phyloP scores from a whole-genome alignment of 345 rosid species.

The Moricandia arvensis region DNA sequence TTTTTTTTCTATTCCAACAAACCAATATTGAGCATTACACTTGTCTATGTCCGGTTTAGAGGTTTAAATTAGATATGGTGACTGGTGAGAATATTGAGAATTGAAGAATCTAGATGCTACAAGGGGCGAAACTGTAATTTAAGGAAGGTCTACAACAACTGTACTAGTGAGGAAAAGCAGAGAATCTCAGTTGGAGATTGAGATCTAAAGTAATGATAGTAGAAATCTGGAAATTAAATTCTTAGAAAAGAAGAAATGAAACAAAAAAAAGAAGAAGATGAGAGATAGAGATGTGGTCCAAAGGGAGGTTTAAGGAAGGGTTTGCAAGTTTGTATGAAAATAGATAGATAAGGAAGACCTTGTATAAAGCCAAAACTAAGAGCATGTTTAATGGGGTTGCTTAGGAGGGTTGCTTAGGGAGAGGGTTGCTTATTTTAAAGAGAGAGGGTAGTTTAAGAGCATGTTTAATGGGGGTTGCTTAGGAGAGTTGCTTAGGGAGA shows the following conservation, averaged over 20 bases:
- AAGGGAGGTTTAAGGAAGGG: conserved; percentile 41
- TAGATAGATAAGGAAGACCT: conserved; percentile 50
- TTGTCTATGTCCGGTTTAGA: background rate
- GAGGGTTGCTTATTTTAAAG: no score
- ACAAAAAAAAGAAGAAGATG: background rate
- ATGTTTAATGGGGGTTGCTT: no score
- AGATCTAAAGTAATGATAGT: conserved; percentile 56
- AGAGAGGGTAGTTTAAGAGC: no score
- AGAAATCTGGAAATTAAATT: conserved; percentile 35
- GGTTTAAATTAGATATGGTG: background rate
- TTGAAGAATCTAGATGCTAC: background rate
- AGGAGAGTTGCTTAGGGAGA: no score
- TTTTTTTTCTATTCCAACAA: background rate
- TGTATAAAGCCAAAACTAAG: conserved; percentile 62
- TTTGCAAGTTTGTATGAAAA: conserved; percentile 44
- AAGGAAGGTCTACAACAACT: conserved; percentile 31
- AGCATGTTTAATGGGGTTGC: no score
- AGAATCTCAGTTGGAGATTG: conserved; percentile 68
- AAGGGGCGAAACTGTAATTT: background rate
- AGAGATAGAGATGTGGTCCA: conserved; percentile 33
- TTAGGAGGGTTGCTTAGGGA: no score
- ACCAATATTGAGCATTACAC: background rate
- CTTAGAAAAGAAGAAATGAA: conserved; percentile 17
- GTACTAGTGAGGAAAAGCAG: conserved; percentile 30
- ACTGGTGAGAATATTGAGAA: background rate